A percentile compares a stretch with the other conserved stretches of the same genome.
These are phyloP conservation scores for Coemansia sp. DNA, from an alignment of 192 early-diverging fungal genomes.

Conservation along the genomic window DNA sequence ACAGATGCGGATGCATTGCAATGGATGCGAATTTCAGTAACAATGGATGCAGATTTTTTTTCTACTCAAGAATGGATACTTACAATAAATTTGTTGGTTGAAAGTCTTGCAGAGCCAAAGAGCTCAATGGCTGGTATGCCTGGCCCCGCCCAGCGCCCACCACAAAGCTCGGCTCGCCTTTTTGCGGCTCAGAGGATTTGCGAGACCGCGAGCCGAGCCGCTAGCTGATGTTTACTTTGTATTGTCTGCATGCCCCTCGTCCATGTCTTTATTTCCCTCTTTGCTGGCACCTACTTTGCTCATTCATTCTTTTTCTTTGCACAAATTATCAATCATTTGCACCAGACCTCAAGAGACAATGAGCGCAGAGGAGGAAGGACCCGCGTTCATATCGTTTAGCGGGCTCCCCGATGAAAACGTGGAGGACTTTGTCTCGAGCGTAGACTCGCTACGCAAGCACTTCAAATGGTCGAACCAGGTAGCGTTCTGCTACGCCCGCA, in stretches of 20 bases:
- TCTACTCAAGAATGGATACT: not conserved
- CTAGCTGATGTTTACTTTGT: not conserved
- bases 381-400: slow-evolving; percentile 50
- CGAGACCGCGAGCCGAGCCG: not conserved
- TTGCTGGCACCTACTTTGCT: not conserved
- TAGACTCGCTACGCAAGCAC: slow-evolving; percentile 48
- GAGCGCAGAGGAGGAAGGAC: slow-evolving; percentile 49
- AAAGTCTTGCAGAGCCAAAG: not conserved
- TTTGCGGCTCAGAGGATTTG: not conserved
- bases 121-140: not conserved
- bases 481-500: slow-evolving; percentile 48
- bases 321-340: not conserved
- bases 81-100: slow-evolving; percentile 6
- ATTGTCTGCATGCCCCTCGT: not conserved
- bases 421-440: slow-evolving; percentile 45
- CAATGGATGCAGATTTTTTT: not conserved
- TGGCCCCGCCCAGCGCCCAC: not conserved
- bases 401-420: slow-evolving; percentile 45
- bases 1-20: not conserved
- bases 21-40: slow-evolving; percentile 1
- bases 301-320: not conserved
- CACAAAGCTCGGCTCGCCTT: not conserved
- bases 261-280: not conserved
- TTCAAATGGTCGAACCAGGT: slow-evolving; percentile 54
- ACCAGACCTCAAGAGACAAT: not conserved